Conservation (phyloP, 2,329 filamentous ascomycete genomes). For the Penicillium hordei region DNA sequence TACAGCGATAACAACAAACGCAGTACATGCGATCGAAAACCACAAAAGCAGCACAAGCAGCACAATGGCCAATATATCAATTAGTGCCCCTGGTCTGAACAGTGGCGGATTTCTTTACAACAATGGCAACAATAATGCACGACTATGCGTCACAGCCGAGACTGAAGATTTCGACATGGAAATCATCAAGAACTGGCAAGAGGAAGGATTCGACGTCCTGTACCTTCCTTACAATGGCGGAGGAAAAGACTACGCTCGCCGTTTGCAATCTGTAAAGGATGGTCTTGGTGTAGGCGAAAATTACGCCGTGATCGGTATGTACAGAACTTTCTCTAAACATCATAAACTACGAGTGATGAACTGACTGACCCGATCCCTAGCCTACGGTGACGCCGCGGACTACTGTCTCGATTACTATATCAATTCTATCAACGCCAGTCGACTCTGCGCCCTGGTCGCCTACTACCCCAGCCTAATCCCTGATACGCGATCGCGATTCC, state of each 20-base stretch:
- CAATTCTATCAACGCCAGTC: slow-evolving; percentile 54
- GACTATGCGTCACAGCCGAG: slow-evolving; percentile 37
- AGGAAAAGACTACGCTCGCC: slow-evolving; percentile 52
- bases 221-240: slow-evolving; percentile 58
- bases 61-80: slow-evolving; percentile 36
- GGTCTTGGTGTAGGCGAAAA: slow-evolving; percentile 58
- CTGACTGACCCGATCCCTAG: slow-evolving; percentile 36
- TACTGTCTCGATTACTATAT: slow-evolving; percentile 59
- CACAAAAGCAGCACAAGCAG: not conserved
- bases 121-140: slow-evolving; percentile 33
- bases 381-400: slow-evolving; percentile 62
- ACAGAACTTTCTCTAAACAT: not conserved
- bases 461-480: slow-evolving; percentile 64
- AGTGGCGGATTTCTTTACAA: slow-evolving; percentile 39
- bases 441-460: slow-evolving; percentile 59
- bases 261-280: slow-evolving; percentile 54
- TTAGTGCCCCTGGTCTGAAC: slow-evolving; percentile 33
- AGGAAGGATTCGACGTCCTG: slow-evolving; percentile 60
- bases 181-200: slow-evolving; percentile 55
- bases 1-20: not conserved
- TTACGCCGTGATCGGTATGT: slow-evolving; percentile 62
- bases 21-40: not conserved
- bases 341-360: not conserved
- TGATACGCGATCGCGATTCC: slow-evolving; percentile 41
- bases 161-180: slow-evolving; percentile 53